Base-by-base conservation (phyloP, 2,329 filamentous ascomycete genomes). In the Fusarium albosuccineum region DNA sequence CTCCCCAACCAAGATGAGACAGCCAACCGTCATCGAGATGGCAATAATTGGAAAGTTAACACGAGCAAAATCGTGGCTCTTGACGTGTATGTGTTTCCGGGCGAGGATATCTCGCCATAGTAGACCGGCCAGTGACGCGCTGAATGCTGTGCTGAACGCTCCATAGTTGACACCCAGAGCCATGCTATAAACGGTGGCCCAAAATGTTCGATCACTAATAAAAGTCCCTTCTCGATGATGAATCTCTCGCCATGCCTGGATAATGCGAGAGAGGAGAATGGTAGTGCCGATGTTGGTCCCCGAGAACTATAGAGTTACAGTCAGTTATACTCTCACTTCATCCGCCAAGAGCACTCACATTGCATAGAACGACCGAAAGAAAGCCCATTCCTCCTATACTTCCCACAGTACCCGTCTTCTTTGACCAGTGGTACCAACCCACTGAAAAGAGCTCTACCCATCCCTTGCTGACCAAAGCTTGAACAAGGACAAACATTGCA, bases 261-360 rank as follows among this genome's bases (percentile, higher is more conserved):
- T 86, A 7, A 92, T 85, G 4, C 91, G 88, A 9, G 86, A 92
- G 1, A 93, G 82, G 1, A 93, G 85, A 71, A 93, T 93, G 0
- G 91, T 90, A 0, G 91, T 92, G 34, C 91, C 91, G 53, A 93
- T 93, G 67, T 93, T 93, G 2, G 91, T 93, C 16, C 91, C 91
- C 0, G 91, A 89, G 68, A 92, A 93, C 89, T 92, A 63, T 1
- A 1, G 9, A 9, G 3, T 1, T 48, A 2, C 0, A 34, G 65
- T 27, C 22, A 22, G 17, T 22, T 26, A 16, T 22, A 3, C 37
- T 3, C 9, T 11, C 6, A 1, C n/a, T 14, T 9, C 13, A 4
- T 10, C 5, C 2, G 6, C 3, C 2, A 11, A 33, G 10, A 51
- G 49, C 22, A 83, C 89, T 82, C 75, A 92, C 90, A 64, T 93